These are phyloP conservation scores for Calendula officinalis DNA, from an alignment of 129 eudicot genomes.

Conservation along the genomic window DNA sequence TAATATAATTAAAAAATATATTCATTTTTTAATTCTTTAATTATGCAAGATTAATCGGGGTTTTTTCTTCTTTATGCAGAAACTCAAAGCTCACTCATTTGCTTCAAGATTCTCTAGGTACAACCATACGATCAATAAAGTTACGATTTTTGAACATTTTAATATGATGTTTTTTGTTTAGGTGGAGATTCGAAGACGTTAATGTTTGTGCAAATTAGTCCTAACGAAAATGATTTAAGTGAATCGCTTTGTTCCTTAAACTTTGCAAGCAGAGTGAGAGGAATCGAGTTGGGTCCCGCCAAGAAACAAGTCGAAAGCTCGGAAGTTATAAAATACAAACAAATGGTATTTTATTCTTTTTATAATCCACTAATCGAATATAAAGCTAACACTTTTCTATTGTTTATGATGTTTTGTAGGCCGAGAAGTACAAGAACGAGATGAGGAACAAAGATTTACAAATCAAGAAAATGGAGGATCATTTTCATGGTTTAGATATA, in stretches of 20 bases:
- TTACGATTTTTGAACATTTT: constrained; percentile 4
- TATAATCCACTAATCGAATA: background rate
- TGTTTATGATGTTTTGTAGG: constrained; percentile 39
- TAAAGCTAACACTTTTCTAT: constrained; percentile 1
- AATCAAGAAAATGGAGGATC: constrained; percentile 75
- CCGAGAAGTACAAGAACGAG: constrained; percentile 72
- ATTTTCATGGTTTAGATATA: constrained; percentile 61
- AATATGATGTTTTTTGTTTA: constrained; percentile 24
- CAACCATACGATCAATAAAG: background rate
- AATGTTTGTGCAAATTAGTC: constrained; percentile 97
- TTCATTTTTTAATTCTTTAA: background rate
- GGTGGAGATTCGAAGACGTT: constrained; percentile 96
- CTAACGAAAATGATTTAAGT: constrained; percentile 74
- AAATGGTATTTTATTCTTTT: constrained; percentile 52
- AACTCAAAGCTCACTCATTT: constrained; percentile 98
- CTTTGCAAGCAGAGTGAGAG: constrained; percentile 97
- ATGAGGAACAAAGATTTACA: constrained; percentile 73
- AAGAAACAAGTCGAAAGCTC: constrained; percentile 84
- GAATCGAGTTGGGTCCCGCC: constrained; percentile 98
- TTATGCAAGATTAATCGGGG: background rate
- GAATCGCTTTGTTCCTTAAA: constrained; percentile 97
- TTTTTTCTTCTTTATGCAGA: constrained; percentile 39
- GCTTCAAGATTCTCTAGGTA: constrained; percentile 99
- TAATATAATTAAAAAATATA: constrained; percentile 9
- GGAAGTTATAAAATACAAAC: constrained; percentile 73